Evolutionary conservation across 352 stramenopile genomes (phyloP).

Genomic region (Phytopythium delawarense): DNA sequence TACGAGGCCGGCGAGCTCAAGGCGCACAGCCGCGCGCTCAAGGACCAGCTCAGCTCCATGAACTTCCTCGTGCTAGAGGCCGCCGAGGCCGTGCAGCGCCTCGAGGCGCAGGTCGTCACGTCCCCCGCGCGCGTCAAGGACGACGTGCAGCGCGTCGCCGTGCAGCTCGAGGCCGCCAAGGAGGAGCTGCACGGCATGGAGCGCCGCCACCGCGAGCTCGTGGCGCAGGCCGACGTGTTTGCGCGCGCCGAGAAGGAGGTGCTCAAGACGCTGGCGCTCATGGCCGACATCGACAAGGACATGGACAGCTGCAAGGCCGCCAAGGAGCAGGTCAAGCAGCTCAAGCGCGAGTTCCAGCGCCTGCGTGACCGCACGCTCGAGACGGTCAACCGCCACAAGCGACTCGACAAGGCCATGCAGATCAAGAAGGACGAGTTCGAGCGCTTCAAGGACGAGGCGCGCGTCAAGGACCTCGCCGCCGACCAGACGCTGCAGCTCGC

Average conservation of each 20-base stretch:
- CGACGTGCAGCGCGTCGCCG: slow-evolving; percentile 52
- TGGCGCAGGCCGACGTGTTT: slow-evolving; percentile 64
- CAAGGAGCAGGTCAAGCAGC: slow-evolving; percentile 67
- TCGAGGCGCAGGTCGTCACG: slow-evolving; percentile 87
- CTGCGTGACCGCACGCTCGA: slow-evolving; percentile 43
- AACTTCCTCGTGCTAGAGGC: slow-evolving; percentile 84
- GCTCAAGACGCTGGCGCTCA: slow-evolving; percentile 49
- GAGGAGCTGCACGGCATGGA: slow-evolving; percentile 65
- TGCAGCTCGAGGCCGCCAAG: slow-evolving; percentile 67
- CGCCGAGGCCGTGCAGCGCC: slow-evolving; percentile 68
- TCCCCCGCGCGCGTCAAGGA: slow-evolving; percentile 85
- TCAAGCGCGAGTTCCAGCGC: slow-evolving; percentile 47
- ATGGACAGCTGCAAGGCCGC: slow-evolving; percentile 61
- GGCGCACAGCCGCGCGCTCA: slow-evolving; percentile 66
- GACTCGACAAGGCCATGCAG: slow-evolving; percentile 61
- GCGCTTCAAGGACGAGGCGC: slow-evolving; percentile 59
- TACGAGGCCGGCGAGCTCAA: slow-evolving; percentile 85
- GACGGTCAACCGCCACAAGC: slow-evolving; percentile 61
- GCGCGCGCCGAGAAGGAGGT: slow-evolving; percentile 67
- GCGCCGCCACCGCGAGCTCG: slow-evolving; percentile 46
- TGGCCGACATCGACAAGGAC: slow-evolving; percentile 61
- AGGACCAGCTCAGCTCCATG: slow-evolving; percentile 64
- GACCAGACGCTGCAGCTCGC: slow-evolving; percentile 49
- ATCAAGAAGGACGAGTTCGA: slow-evolving; percentile 70
- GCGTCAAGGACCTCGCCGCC: slow-evolving; percentile 54